Evolutionary conservation across 2,329 filamentous ascomycete species (phyloP).

Genomic region (Alternaria novae-zelandiae): DNA sequence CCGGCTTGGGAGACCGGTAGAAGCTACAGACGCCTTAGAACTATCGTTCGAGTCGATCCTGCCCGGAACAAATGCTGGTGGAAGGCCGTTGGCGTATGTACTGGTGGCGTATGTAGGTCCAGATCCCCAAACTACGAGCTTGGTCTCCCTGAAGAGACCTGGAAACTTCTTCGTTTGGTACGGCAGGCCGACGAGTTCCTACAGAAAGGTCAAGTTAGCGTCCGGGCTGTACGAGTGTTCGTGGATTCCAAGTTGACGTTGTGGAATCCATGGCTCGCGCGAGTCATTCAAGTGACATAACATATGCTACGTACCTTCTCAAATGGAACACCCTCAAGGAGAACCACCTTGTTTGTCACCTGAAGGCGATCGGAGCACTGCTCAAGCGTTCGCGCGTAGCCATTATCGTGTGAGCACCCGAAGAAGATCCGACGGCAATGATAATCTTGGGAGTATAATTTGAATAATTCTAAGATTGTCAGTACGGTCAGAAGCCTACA

Average conservation of each 20-base stretch:
- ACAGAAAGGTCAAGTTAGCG: background rate
- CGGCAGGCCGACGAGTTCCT: slow-evolving; percentile 57
- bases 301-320: slow-evolving; percentile 52
- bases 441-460: slow-evolving; percentile 61
- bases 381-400: slow-evolving; percentile 61
- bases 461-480: slow-evolving; percentile 56
- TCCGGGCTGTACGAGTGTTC: too few relatives aligned
- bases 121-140: slow-evolving; percentile 43
- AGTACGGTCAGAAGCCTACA: too few relatives aligned
- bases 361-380: slow-evolving; percentile 55
- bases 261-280: too few relatives aligned
- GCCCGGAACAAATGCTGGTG: background rate
- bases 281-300: too few relatives aligned
- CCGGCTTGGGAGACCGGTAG: slow-evolving; percentile 32
- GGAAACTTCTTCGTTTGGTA: slow-evolving; percentile 60
- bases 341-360: slow-evolving; percentile 57
- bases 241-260: too few relatives aligned
- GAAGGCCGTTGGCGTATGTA: background rate
- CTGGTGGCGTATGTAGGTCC: background rate
- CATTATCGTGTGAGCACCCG: slow-evolving; percentile 64
- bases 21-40: slow-evolving; percentile 23
- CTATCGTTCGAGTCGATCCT: background rate
- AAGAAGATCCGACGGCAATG: slow-evolving; percentile 68
- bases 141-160: slow-evolving; percentile 61
- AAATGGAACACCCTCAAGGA: slow-evolving; percentile 64